A percentile compares a stretch with the other conserved stretches of the same genome.
Conservation (phyloP, 768 basidiomycete species). For the Lactarius indigo region DNA sequence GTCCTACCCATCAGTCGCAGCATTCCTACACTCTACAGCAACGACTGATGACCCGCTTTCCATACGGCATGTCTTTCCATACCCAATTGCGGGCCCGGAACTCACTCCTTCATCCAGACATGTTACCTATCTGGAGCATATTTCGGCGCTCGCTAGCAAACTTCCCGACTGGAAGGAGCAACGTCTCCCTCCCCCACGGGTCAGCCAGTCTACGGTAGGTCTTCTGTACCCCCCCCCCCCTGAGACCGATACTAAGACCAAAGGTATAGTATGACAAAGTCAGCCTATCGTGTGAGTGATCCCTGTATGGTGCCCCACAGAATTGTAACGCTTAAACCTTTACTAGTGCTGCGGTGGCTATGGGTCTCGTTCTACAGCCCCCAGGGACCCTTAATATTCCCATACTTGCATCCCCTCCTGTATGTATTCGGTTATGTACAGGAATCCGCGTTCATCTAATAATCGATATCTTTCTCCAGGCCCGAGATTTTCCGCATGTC, state of each 20-base stretch:
- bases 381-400: constrained; percentile 71
- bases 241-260: constrained; percentile 12
- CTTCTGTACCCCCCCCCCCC: constrained; percentile 3
- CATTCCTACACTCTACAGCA: constrained; percentile 17
- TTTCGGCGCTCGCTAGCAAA: constrained; percentile 53
- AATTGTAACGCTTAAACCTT: constrained; percentile 18
- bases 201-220: constrained; percentile 71
- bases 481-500: constrained; percentile 89
- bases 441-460: constrained; percentile 5
- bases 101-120: constrained; percentile 37
- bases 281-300: constrained; percentile 68
- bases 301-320: background rate
- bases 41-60: constrained; percentile 21
- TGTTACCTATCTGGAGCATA: constrained; percentile 51
- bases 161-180: constrained; percentile 70
- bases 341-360: constrained; percentile 73
- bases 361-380: constrained; percentile 74
- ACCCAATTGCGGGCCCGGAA: background rate
- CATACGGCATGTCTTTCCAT: constrained; percentile 17
- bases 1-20: constrained; percentile 14
- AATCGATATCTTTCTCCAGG: constrained; percentile 38
- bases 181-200: constrained; percentile 81
- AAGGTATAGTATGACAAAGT: constrained; percentile 75
- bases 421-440: constrained; percentile 38
- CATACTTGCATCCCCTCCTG: constrained; percentile 75